Evolutionary conservation across 1,284 basidiomycete genomes (phyloP).

Genomic region (Leucoagaricus sp.): DNA sequence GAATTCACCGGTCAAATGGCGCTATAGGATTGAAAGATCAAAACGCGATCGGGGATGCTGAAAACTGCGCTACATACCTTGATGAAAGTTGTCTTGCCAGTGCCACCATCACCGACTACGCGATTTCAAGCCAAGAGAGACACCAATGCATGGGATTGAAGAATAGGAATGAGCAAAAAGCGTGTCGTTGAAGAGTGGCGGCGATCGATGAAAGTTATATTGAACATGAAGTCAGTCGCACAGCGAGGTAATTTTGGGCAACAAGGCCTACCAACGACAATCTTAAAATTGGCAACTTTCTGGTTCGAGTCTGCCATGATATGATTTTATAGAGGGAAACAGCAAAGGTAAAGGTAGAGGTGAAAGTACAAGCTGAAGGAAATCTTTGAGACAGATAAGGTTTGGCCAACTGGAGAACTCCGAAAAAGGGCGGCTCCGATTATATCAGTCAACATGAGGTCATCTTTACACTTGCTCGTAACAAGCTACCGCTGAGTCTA

Average conservation of each 20-base stretch:
- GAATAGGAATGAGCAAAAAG: conserved; percentile 19
- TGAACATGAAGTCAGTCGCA: conserved; percentile 34
- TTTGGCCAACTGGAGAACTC: conserved; percentile 36
- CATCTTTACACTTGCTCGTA: no score
- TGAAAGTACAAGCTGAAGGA: conserved; percentile 31
- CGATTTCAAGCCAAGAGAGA: conserved; percentile 21
- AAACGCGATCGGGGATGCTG: conserved; percentile 45
- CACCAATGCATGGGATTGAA: background rate
- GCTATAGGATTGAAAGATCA: conserved; percentile 65
- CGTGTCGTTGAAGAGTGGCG: conserved; percentile 18
- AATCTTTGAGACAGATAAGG: conserved; percentile 42
- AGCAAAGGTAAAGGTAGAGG: conserved; percentile 24
- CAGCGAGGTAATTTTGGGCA: conserved; percentile 15
- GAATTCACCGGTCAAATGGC: conserved; percentile 99
- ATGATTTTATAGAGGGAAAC: conserved; percentile 16
- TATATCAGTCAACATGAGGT: conserved; percentile 4
- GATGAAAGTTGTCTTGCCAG: conserved; percentile 98
- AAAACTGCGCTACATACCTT: conserved; percentile 58
- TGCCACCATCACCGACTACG: conserved; percentile 95
- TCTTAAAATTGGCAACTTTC: conserved; percentile 93
- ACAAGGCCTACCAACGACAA: conserved; percentile 83
- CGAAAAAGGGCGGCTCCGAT: conserved; percentile 30
- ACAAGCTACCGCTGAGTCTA: no score
- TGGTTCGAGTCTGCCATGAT: conserved; percentile 43
- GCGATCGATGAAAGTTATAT: conserved; percentile 21